phyloP scores from a whole-genome alignment of 148 eudicot genomes.

The Fagopyrum esculentum region DNA sequence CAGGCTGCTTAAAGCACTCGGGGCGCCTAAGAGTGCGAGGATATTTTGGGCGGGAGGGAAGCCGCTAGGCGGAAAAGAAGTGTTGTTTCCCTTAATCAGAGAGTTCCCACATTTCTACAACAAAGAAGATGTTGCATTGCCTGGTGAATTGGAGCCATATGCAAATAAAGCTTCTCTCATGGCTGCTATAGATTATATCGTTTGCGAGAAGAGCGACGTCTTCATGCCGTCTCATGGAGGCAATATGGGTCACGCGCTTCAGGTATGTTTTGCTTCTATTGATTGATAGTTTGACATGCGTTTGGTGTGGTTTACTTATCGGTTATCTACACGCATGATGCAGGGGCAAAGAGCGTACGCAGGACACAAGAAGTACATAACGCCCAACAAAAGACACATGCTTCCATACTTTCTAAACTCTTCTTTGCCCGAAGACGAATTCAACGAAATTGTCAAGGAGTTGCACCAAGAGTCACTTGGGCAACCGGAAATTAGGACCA shows the following conservation, averaged over 20 bases:
- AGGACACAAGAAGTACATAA: conserved; percentile 86
- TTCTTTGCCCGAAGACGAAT: conserved; percentile 67
- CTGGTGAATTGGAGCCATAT: conserved; percentile 73
- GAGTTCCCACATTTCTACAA: conserved; percentile 76
- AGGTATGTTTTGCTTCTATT: conserved; percentile 33
- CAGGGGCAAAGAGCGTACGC: conserved; percentile 94
- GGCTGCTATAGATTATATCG: conserved; percentile 94
- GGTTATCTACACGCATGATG: background rate
- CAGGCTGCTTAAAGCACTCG: conserved; percentile 84
- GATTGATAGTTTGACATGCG: background rate
- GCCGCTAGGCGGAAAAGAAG: conserved; percentile 83
- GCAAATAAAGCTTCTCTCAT: conserved; percentile 57
- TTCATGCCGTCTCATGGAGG: conserved; percentile 99
- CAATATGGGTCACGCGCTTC: conserved; percentile 92
- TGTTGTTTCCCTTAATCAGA: conserved; percentile 52
- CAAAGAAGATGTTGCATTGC: conserved; percentile 81
- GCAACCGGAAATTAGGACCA: conserved; percentile 78
- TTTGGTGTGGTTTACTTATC: background rate
- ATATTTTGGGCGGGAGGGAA: conserved; percentile 94
- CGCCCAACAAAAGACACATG: conserved; percentile 94
- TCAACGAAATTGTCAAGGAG: conserved; percentile 54
- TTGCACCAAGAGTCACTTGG: conserved; percentile 82
- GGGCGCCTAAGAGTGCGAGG: conserved; percentile 64
- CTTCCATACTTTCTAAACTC: conserved; percentile 61
- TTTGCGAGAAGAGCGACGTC: conserved; percentile 82